phyloP scores from a whole-genome alignment of 345 rosid genomes.

The Rubroshorea leprosula region DNA sequence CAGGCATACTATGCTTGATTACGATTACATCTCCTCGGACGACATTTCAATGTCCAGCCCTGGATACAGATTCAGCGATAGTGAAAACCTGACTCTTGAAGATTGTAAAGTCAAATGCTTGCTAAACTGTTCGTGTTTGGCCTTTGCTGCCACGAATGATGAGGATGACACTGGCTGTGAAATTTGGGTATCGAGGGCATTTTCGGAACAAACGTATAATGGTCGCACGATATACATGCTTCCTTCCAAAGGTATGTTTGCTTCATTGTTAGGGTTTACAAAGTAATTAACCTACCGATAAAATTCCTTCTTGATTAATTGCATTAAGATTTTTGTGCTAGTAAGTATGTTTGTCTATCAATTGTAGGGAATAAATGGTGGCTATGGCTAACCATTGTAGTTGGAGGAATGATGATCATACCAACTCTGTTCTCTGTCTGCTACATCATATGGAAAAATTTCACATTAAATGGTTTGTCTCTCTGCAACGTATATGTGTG shows the following conservation, averaged over 20 bases:
- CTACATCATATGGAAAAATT: neutral
- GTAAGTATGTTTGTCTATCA: too few relatives aligned
- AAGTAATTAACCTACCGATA: neutral
- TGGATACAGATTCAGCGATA: neutral
- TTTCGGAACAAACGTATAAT: neutral
- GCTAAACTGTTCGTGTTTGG: neutral
- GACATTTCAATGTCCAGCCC: neutral
- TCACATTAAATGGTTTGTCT: neutral
- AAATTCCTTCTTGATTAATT: too few relatives aligned
- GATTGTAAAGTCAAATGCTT: neutral
- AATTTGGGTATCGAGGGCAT: neutral
- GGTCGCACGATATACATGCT: neutral
- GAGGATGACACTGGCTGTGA: neutral
- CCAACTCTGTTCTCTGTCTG: neutral
- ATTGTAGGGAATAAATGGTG: neutral
- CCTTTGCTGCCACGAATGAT: neutral
- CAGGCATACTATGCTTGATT: neutral
- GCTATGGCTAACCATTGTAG: neutral
- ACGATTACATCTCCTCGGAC: neutral
- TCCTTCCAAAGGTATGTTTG: neutral
- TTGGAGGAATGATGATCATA: neutral
- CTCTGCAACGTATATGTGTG: neutral
- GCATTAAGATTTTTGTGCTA: neutral
- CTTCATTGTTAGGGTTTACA: neutral
- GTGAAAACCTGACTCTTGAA: neutral